These are phyloP conservation scores for Candida pseudoviswanathii DNA, from an alignment of 1,139 yeast genomes.

Conservation along the genomic window DNA sequence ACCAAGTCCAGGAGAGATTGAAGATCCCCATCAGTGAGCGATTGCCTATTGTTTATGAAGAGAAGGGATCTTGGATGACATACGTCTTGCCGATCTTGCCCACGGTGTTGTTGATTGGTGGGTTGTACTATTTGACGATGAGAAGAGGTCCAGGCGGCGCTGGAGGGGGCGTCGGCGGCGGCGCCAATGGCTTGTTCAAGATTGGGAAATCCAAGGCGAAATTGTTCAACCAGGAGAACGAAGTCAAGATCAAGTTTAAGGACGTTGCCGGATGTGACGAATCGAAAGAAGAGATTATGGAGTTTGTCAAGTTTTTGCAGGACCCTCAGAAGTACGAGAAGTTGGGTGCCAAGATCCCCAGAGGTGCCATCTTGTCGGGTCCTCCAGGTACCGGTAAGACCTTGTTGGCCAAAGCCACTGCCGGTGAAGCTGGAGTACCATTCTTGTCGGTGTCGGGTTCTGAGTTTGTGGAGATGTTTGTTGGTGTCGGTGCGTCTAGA, in stretches of 20 bases:
- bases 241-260: conserved; percentile 69
- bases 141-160: conserved; percentile 52
- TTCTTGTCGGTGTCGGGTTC: conserved; percentile 82
- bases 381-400: conserved; percentile 92
- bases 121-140: conserved; percentile 68
- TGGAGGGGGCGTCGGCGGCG: conserved; percentile 39
- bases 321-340: conserved; percentile 73
- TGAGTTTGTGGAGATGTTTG: conserved; percentile 81
- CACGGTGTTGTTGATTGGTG: conserved; percentile 68
- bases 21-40: conserved; percentile 61
- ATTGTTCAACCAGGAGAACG: conserved; percentile 69
- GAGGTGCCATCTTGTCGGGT: conserved; percentile 82
- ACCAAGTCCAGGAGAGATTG: conserved; percentile 60
- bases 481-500: conserved; percentile 82
- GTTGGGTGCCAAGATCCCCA: conserved; percentile 79
- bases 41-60: conserved; percentile 65
- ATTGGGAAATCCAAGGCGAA: conserved; percentile 73
- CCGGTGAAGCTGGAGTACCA: conserved; percentile 86
- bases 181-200: conserved; percentile 62
- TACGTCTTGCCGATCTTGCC: conserved; percentile 66
- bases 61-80: conserved; percentile 58
- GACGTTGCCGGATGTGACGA: conserved; percentile 87
- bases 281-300: conserved; percentile 84
- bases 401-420: conserved; percentile 77
- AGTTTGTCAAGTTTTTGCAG: conserved; percentile 76